These are phyloP conservation scores for Pseudogymnoascus sp. DNA, from an alignment of 2,329 filamentous ascomycete species.

Conservation along the genomic window DNA sequence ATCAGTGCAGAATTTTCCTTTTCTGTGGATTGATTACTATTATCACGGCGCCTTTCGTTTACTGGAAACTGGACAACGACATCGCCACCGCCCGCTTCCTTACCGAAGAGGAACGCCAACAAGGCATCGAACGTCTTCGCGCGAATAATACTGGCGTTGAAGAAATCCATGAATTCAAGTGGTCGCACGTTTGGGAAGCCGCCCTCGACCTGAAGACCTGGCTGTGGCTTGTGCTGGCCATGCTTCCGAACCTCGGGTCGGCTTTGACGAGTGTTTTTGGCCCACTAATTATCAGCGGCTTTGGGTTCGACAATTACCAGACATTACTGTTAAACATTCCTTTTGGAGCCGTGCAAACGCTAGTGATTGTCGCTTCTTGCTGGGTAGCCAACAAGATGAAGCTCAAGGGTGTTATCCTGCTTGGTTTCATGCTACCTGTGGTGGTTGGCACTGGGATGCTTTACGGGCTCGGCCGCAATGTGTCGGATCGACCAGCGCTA, in stretches of 20 bases:
- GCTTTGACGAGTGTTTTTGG: not conserved
- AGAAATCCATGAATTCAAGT: constrained; percentile 48
- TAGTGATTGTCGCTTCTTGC: constrained; percentile 50
- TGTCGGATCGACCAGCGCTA: constrained; percentile 38
- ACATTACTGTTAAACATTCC: constrained; percentile 9
- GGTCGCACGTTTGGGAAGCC: constrained; percentile 45
- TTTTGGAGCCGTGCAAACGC: constrained; percentile 52
- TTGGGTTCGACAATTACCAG: constrained; percentile 7
- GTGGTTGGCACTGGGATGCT: constrained; percentile 51
- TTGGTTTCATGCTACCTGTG: constrained; percentile 47
- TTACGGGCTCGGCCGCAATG: constrained; percentile 41
- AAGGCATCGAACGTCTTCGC: constrained; percentile 44
- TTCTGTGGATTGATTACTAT: constrained; percentile 41
- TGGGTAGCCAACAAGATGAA: constrained; percentile 48
- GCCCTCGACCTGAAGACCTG: constrained; percentile 51
- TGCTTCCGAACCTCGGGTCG: constrained; percentile 7
- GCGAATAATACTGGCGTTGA: constrained; percentile 41
- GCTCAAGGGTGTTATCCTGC: constrained; percentile 48
- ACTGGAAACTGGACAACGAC: constrained; percentile 48
- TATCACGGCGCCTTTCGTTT: constrained; percentile 46
- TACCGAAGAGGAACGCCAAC: constrained; percentile 40
- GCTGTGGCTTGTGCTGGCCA: constrained; percentile 28
- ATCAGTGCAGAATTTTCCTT: constrained; percentile 28
- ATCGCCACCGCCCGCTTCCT: constrained; percentile 51
- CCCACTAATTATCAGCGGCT: constrained; percentile 4